A percentile compares a stretch with the other conserved stretches of the same genome.
Evolutionary conservation across 2,329 filamentous ascomycete species (phyloP).

Genomic region (Sporothrix protearum): DNA sequence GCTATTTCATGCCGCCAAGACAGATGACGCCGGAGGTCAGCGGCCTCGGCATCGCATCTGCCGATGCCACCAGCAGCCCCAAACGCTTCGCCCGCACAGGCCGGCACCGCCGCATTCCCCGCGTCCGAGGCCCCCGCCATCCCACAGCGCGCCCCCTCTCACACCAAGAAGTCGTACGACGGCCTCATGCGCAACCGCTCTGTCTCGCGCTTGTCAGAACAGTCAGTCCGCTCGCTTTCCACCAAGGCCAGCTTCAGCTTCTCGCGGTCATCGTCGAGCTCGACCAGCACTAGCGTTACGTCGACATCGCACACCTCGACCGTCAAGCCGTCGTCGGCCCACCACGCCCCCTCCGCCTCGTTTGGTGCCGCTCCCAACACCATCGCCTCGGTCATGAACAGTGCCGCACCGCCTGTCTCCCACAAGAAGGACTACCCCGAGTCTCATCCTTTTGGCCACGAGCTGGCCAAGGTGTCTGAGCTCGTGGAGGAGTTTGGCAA

Average conservation of each 20-base stretch:
- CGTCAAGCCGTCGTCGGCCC: slow-evolving; percentile 24
- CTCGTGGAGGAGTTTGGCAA: slow-evolving; percentile 82
- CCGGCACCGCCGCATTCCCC: slow-evolving; percentile 29
- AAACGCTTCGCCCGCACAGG: slow-evolving; percentile 30
- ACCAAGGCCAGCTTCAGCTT: slow-evolving; percentile 56
- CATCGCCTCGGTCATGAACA: slow-evolving; percentile 22
- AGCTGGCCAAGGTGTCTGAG: slow-evolving; percentile 88
- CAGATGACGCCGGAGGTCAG: slow-evolving; percentile 37
- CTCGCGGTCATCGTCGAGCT: slow-evolving; percentile 56
- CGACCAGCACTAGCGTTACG: slow-evolving; percentile 47
- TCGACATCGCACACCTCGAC: slow-evolving; percentile 39
- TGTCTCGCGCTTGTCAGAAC: slow-evolving; percentile 52
- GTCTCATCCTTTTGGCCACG: slow-evolving; percentile 76
- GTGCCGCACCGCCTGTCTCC: slow-evolving; percentile 35
- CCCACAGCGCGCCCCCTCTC: slow-evolving; percentile 74
- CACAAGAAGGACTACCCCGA: slow-evolving; percentile 41
- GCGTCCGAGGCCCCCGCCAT: slow-evolving; percentile 57
- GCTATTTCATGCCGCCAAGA: slow-evolving; percentile 58
- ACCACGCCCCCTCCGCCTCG: slow-evolving; percentile 4
- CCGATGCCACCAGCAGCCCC: slow-evolving; percentile 39
- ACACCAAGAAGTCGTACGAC: slow-evolving; percentile 81
- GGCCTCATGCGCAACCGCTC: slow-evolving; percentile 52
- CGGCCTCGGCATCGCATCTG: slow-evolving; percentile 14
- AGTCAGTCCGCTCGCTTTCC: slow-evolving; percentile 51
- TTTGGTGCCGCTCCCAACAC: slow-evolving; percentile 32